Base-by-base conservation (phyloP, 768 basidiomycete species). In the Russula lepida region DNA sequence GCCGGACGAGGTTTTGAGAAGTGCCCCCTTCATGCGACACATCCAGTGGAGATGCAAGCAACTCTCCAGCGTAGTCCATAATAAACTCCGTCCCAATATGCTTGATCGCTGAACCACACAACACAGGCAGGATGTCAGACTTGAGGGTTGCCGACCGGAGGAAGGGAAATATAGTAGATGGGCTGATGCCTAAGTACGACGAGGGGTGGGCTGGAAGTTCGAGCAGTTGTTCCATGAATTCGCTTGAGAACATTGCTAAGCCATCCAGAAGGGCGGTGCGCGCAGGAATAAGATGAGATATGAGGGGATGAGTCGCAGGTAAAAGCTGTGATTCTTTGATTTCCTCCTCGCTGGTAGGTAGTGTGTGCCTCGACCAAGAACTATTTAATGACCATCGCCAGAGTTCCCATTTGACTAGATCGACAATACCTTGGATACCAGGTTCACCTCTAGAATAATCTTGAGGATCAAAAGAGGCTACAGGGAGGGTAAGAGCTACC, bases 21-120 rank as follows among this genome's bases (percentile, higher is more conserved):
- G 68, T 69, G 64, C 81, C 80, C 15, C 66, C 67, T 46, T 78
- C 76, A 54, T 80, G 76, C 30, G 72, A 70, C 11, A 88, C 77
- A 65, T 94, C 92, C 19, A 84, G 54, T 6, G 92, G 92, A 58
- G 85, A 87, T 0, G 92, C 86, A 9, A 94, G 74, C 23, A 93
- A 75, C 68, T 86, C 86, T 30, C 91, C 90, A 33, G 84, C 82
- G 63, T 89, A 93, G 72, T 93, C 84, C 82, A 94, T 80, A 7
- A 90, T 76, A 25, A 89, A 71, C 61, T 90, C 84, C 3, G 90
- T 93, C 33, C 92, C 92, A 44, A 94, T 81, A 68, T 90, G 81
- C 66, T 83, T 86, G 72, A 84, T 76, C 1, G 92, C 92, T 19
- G 92, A 86, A 11, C 92, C 92, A 67, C 91, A 92, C 13, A 94